Evolutionary conservation across 331 rosid genomes (phyloP).

Genomic region (Cucumis variabilis): DNA sequence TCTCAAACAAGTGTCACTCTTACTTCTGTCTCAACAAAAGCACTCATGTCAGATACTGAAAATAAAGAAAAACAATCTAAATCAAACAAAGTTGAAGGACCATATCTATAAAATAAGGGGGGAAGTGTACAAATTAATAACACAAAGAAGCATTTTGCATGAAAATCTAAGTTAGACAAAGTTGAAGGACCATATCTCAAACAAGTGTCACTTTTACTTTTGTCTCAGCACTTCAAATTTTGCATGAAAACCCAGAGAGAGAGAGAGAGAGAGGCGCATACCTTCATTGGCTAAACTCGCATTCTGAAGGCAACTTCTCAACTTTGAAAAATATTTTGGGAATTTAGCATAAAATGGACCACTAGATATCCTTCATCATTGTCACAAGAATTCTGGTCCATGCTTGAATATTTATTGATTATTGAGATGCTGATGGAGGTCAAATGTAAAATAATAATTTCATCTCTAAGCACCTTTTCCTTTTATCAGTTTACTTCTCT

Average conservation of each 20-base stretch:
- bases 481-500: conserved; percentile 16
- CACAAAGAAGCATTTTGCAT: not conserved
- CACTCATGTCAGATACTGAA: conserved; percentile 19
- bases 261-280: conserved; percentile 18
- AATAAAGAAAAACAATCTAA: no score
- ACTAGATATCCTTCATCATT: conserved; percentile 18
- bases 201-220: no score
- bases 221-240: conserved; percentile 20
- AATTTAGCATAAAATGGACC: conserved; percentile 26
- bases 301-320: conserved; percentile 24
- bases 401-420: no score
- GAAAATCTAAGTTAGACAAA: conserved; percentile 11
- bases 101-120: no score
- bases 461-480: conserved; percentile 7
- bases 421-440: no score
- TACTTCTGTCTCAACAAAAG: conserved; percentile 7
- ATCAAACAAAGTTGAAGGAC: no score
- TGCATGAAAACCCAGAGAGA: not conserved
- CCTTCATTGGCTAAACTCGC: conserved; percentile 20
- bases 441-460: conserved; percentile 4
- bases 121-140: not conserved
- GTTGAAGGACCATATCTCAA: no score
- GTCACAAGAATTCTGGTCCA: conserved; percentile 22
- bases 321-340: no score
- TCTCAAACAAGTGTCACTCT: no score